Percentiles rank a stretch among this genome's conserved stretches.
phyloP scores from a whole-genome alignment of 2,329 filamentous ascomycete genomes.

The Penicillium sp. region DNA sequence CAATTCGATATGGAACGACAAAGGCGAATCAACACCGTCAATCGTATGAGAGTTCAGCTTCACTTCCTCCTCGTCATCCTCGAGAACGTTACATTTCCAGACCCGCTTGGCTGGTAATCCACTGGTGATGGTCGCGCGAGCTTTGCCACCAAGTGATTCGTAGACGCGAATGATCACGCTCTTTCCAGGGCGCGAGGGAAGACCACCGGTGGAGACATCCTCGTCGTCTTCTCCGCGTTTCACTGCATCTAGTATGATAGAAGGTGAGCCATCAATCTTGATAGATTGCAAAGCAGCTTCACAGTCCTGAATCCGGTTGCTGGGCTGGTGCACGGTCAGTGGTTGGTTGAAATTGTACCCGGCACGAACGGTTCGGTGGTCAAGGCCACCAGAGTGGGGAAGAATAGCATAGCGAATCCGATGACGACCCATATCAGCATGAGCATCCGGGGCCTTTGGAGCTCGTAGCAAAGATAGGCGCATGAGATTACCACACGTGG shows the following conservation, averaged over 20 bases:
- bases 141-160: slow-evolving; percentile 78
- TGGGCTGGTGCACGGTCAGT: slow-evolving; percentile 50
- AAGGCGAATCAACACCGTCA: no score
- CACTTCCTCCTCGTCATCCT: slow-evolving; percentile 73
- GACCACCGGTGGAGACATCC: slow-evolving; percentile 54
- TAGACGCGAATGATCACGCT: slow-evolving; percentile 82
- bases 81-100: slow-evolving; percentile 77
- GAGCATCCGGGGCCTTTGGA: slow-evolving; percentile 85
- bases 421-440: slow-evolving; percentile 90
- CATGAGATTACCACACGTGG: slow-evolving; percentile 83
- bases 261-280: slow-evolving; percentile 58
- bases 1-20: slow-evolving; percentile 57
- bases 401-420: slow-evolving; percentile 85
- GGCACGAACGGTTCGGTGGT: slow-evolving; percentile 68
- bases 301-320: slow-evolving; percentile 6
- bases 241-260: slow-evolving; percentile 77
- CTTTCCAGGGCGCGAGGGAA: slow-evolving; percentile 62
- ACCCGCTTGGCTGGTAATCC: slow-evolving; percentile 67
- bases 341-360: slow-evolving; percentile 90
- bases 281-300: slow-evolving; percentile 50
- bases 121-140: slow-evolving; percentile 63
- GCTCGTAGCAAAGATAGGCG: slow-evolving; percentile 77
- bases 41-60: slow-evolving; percentile 38
- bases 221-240: slow-evolving; percentile 90
- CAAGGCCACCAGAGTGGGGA: slow-evolving; percentile 69